These are phyloP conservation scores for Dimargaris cristalligena DNA, from an alignment of 192 early-diverging fungal genomes.

Conservation along the genomic window DNA sequence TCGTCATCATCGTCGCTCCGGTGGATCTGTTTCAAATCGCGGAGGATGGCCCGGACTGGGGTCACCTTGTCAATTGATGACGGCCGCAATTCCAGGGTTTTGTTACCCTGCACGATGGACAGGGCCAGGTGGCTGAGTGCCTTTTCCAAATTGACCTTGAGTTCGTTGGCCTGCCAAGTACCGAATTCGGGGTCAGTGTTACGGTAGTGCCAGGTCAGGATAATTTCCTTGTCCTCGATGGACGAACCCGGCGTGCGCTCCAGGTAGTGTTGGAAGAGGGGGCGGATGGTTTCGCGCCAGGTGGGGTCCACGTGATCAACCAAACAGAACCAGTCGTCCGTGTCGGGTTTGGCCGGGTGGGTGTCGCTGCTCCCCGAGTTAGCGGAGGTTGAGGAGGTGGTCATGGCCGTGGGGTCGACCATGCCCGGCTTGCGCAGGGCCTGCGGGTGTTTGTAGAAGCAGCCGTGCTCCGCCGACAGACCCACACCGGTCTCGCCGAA, in stretches of 20 bases:
- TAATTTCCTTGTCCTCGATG: conserved; percentile 98
- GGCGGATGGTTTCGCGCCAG: conserved; percentile 85
- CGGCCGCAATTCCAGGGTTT: conserved; percentile 92
- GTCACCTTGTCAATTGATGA: conserved; percentile 83
- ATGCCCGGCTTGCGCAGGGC: conserved; percentile 35
- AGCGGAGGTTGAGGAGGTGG: conserved; percentile 12
- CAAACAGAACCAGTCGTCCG: conserved; percentile 62
- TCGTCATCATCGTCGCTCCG: neutral
- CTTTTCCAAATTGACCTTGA: conserved; percentile 94
- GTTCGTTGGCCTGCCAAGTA: conserved; percentile 93
- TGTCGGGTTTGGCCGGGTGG: neutral
- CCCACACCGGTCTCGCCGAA: conserved; percentile 76
- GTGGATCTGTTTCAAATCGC: conserved; percentile 39
- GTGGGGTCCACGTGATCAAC: conserved; percentile 78
- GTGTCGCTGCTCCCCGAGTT: neutral
- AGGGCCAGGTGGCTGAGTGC: conserved; percentile 83
- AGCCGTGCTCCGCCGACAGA: conserved; percentile 92
- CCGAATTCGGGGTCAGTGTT: conserved; percentile 92
- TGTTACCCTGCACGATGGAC: conserved; percentile 86
- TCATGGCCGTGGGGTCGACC: conserved; percentile 29
- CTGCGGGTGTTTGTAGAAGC: conserved; percentile 88
- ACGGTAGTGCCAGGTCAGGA: conserved; percentile 96
- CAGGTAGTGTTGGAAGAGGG: conserved; percentile 92
- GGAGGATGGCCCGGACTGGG: conserved; percentile 71
- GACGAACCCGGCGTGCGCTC: conserved; percentile 94